Conservation (phyloP, 192 early-diverging fungal species). For the Powellomyces hirtus region DNA sequence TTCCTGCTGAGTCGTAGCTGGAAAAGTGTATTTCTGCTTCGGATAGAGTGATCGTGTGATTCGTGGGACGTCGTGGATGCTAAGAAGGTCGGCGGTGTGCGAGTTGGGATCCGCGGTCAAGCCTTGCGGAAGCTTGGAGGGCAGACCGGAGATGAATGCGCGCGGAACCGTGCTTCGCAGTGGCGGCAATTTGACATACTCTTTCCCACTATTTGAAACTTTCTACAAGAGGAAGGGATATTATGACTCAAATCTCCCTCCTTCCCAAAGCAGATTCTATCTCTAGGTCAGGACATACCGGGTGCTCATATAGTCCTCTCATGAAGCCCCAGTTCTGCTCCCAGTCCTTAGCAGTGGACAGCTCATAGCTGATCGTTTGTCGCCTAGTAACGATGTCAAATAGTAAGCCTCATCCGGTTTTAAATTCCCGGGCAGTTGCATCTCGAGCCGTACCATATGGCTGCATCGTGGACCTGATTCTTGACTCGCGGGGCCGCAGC, state of each 20-base stretch:
- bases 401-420: neutral
- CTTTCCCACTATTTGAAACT: neutral
- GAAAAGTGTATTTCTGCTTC: conserved; percentile 44
- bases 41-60: conserved; percentile 41
- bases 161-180: conserved; percentile 6
- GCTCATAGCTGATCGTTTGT: conserved; percentile 51
- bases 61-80: conserved; percentile 38
- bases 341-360: conserved; percentile 51
- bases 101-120: conserved; percentile 34
- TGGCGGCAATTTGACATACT: neutral
- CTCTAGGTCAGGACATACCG: neutral
- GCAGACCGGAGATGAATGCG: conserved; percentile 40
- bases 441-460: conserved; percentile 40
- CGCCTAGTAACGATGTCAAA: conserved; percentile 29
- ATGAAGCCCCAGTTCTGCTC: conserved; percentile 55
- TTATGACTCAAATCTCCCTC: neutral
- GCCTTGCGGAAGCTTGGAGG: conserved; percentile 45
- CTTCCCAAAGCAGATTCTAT: neutral
- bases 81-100: conserved; percentile 40
- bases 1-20: conserved; percentile 47
- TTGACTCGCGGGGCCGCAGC: conserved; percentile 27
- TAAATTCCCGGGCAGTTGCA: neutral
- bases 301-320: conserved; percentile 34
- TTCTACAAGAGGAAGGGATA: neutral
- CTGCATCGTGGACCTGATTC: conserved; percentile 50